Evolutionary conservation across 371 early-diverging fungal genomes (phyloP).

Genomic region (Mortierella sp.): DNA sequence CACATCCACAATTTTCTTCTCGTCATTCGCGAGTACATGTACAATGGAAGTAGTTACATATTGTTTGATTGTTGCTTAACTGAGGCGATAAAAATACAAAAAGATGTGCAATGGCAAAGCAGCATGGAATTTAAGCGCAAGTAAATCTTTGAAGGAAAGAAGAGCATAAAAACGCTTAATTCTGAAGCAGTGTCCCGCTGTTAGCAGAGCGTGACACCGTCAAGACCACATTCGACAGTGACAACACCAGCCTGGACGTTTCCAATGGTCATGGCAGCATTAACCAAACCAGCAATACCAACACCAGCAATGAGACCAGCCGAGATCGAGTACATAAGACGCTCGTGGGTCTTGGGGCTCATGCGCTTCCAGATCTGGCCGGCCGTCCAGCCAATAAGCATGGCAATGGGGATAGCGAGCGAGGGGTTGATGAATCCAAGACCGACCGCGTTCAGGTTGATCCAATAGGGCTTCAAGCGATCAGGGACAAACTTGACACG

Average conservation of each 20-base stretch:
- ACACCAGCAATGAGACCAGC: slow-evolving; percentile 83
- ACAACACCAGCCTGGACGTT: slow-evolving; percentile 20
- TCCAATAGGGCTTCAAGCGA: slow-evolving; percentile 66
- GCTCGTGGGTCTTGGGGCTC: slow-evolving; percentile 57
- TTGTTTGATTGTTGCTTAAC: too few relatives aligned
- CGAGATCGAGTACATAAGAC: slow-evolving; percentile 70
- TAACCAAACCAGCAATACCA: slow-evolving; percentile 76
- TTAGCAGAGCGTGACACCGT: slow-evolving; percentile 14
- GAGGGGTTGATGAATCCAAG: slow-evolving; percentile 75
- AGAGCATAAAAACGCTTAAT: not conserved
- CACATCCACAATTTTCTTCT: too few relatives aligned
- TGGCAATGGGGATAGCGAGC: slow-evolving; percentile 67
- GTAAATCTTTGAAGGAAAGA: slow-evolving; percentile 8
- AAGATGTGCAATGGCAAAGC: not conserved
- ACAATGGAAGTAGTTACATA: too few relatives aligned
- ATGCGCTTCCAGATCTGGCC: slow-evolving; percentile 68
- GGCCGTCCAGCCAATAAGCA: slow-evolving; percentile 69
- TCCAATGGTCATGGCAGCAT: slow-evolving; percentile 69
- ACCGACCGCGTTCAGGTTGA: slow-evolving; percentile 78
- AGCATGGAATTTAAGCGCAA: not conserved
- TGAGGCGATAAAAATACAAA: slow-evolving; percentile 4
- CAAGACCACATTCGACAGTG: slow-evolving; percentile 21
- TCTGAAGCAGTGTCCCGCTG: not conserved
- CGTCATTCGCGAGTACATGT: too few relatives aligned
- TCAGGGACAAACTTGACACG: slow-evolving; percentile 67